Evolutionary conservation across 192 early-diverging fungal genomes (phyloP), one percentile per base, ranked within the genome.

Genomic region (Rhizophagus sp.): DNA sequence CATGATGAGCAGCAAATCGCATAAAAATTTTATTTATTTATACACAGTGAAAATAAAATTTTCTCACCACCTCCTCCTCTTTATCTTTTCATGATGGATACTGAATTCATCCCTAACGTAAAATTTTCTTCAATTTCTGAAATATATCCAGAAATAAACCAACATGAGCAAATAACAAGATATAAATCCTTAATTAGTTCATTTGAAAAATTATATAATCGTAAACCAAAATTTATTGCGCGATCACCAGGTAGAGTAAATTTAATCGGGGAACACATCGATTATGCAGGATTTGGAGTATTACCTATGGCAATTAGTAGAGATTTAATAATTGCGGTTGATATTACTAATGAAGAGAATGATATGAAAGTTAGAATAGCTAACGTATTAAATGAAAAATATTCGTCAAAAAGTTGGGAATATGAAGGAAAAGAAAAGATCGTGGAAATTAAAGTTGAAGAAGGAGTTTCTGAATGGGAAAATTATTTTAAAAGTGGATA

Each of bases 261-360:
- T 87, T 87, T 98, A 44, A 98, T 98, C 82, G 97, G 97, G 49
- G 97, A 99, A 82, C 97, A 99, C 82, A 94, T 99, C 66, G 97
- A 99, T 87, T 97, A 97, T 87, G 93, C 92, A 80, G 97, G 96
- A 30, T 95, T 94, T 77, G 94, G 94, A 22, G 97, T 99, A 19
- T 89, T 99, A 27, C 97, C 97, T 47, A 97, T 97, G 96, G 97
- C 96, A 52, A 93, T 99, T 79, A 94, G 93, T 62, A 89, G 94
- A 50, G 93, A 94, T 82, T 84, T 90, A 13, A 80, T 93, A n/a
- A 90, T 93, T 27, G 86, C 88, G 44, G 87, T 90, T 72, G 82
- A 87, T 47, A 57, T 81, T 62, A 64, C 76, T 24, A 82, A 87
- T 69, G 41, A 80, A 36, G 73, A 80, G 25, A 86, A 84, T 19